Conservation (phyloP, 1,284 basidiomycete genomes). For the Phellopilus nigrolimitatus region DNA sequence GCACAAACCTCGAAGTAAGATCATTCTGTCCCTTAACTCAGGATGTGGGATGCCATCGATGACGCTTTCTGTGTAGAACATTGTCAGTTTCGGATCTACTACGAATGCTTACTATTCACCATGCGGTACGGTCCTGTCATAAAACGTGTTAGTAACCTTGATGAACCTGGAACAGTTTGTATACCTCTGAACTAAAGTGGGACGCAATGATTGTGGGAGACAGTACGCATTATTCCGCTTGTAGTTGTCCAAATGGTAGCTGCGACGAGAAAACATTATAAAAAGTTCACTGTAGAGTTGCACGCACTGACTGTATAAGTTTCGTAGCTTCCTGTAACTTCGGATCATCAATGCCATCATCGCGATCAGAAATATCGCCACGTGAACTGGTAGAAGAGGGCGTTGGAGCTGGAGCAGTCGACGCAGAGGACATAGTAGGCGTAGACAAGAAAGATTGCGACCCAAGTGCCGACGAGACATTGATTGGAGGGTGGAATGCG, state of each 20-base stretch:
- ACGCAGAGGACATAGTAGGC: conserved; percentile 1
- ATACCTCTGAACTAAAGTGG: conserved; percentile 81
- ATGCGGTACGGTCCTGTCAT: conserved; percentile 77
- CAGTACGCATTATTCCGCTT: conserved; percentile 77
- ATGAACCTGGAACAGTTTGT: background rate
- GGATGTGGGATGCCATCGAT: conserved; percentile 87
- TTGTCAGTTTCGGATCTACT: background rate
- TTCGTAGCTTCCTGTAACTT: conserved; percentile 75
- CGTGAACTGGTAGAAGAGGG: conserved; percentile 15
- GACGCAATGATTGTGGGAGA: conserved; percentile 81
- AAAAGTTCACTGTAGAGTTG: conserved; percentile 16
- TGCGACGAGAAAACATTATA: conserved; percentile 25
- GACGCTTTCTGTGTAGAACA: conserved; percentile 58
- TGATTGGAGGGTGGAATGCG: conserved; percentile 15
- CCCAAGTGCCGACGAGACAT: conserved; percentile 7
- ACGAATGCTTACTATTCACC: conserved; percentile 38
- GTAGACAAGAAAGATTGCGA: conserved; percentile 14
- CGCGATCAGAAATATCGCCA: conserved; percentile 29
- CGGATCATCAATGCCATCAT: conserved; percentile 57
- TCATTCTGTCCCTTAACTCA: conserved; percentile 84
- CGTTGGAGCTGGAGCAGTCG: conserved; percentile 7
- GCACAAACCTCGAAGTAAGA: conserved; percentile 68
- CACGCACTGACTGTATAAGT: conserved; percentile 59
- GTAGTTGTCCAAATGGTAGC: conserved; percentile 86
- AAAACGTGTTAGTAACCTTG: background rate